Base-by-base conservation (phyloP, 2,329 filamentous ascomycete genomes). In the Venturia carpophila region DNA sequence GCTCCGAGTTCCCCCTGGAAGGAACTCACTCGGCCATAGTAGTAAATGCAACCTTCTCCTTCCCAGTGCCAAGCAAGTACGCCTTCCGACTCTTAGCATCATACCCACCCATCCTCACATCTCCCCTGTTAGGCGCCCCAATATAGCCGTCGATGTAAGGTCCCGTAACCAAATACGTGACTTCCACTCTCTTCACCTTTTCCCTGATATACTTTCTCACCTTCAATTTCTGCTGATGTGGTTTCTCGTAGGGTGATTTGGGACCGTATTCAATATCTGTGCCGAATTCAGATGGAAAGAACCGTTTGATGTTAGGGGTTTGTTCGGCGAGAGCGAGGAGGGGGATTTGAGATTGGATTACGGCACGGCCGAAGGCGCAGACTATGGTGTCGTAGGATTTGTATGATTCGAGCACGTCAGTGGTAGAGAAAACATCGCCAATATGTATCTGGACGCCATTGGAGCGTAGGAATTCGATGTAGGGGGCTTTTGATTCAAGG, bases 81-180 rank as follows among this genome's bases (percentile, higher is more conserved):
- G 88, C 88, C 65, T 78, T 82, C 70, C 82, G 86, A 1, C 71
- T 76, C 66, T 77, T 75, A 1, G 83, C 76, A 70, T 90, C 82
- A 69, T 84, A 91, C 0, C 81, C 81, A 2, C 88, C 87, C 0
- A 78, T 74, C 42, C 76, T 71, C 62, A 74, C 72, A 3, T 73
- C 72, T 42, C 76, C 70, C 0, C 72, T 74, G 7, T 76, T 72
- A n/a, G 76, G 70, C 3, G 78, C 72, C 6, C 70, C 73, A 56
- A 88, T 77, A 76, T 81, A 89, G 71, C 87, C 79, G 67, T 89
- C 87, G 39, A 83, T 82, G 68, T 87, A 90, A 0, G 87, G 87
- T 0, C 87, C 87, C 0, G 87, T 89, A 5, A 90, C 87, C 0
- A 90, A 76, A 71, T 87, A 90, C 0, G 87, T 89, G 65, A 87